Evolutionary conservation across 2,329 filamentous ascomycete species (phyloP), one percentile per base, ranked within the genome.

Genomic region (Pestalotiopsis sp.): DNA sequence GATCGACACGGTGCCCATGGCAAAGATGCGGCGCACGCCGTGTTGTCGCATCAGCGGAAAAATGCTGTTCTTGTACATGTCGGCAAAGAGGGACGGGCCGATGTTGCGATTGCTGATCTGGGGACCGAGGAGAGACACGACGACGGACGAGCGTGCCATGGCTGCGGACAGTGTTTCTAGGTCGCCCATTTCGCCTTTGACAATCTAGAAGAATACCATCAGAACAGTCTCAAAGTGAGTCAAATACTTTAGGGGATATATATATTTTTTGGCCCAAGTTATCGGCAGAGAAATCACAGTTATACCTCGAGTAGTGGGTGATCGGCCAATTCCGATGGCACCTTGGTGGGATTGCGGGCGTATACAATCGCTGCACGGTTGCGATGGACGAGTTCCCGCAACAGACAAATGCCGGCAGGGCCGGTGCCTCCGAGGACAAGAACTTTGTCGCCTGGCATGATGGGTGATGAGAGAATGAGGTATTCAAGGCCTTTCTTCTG

Each of bases 391-490:
- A 79, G 72, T 61, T 80, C 78, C 0, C 77, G 71, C 0, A 79
- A 66, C 0, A 79, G 70, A 58, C 73, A 76, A 23, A 79, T 74
- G 4, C 78, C 78, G 0, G 78, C 72, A 2, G 78, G 78, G 3
- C 77, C 78, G 1, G 78, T 79, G n/a, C 69, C 77, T 1, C 78
- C 77, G 11, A 80, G 70, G 2, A 79, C 75, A 2, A 79, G 74
- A 17, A 77, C 67, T 59, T 70, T 61, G 68, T 72, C 38, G 23
- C 67, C 57, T 56, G 74, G 71, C 11, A 75, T 65, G 57, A 13
- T 14, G 45, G 13, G 20, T 17, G 45, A 52, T 52, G 20, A 52
- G 20, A 52, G 2, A 5, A 52, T 0, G 45, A 52, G 2, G 7
- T 52, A 4, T 5, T 52, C 45, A 52, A 31, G 7, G 27, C 1